These are phyloP conservation scores for Dipodascus geniculatus DNA, from an alignment of 805 yeast genomes.

Conservation along the genomic window DNA sequence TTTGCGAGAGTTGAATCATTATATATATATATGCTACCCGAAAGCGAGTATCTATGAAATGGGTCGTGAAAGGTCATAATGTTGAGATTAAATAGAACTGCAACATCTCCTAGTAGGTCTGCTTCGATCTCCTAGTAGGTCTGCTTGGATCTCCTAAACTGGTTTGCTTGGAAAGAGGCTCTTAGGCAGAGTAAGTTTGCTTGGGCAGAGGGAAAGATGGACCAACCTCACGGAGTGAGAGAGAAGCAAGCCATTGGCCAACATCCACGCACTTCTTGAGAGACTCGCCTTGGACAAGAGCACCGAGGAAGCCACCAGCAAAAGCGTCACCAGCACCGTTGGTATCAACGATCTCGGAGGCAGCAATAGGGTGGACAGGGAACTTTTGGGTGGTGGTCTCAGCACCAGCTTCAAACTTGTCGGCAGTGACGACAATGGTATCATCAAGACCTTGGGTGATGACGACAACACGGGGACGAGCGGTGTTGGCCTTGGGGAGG, in stretches of 20 bases:
- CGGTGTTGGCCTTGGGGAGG: slow-evolving; percentile 59
- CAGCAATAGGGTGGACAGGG: slow-evolving; percentile 62
- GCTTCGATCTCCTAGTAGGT: not conserved
- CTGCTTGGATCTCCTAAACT: too few relatives aligned
- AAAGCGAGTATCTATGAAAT: not conserved
- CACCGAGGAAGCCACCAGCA: slow-evolving; percentile 92
- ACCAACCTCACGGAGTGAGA: slow-evolving; percentile 87
- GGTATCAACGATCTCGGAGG: slow-evolving; percentile 69
- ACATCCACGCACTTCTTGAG: slow-evolving; percentile 52
- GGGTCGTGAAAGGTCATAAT: not conserved
- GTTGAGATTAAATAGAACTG: not conserved
- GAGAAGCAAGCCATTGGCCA: slow-evolving; percentile 95
- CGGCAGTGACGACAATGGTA: slow-evolving; percentile 63
- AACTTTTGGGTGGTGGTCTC: slow-evolving; percentile 37
- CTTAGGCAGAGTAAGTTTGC: slow-evolving; percentile 30
- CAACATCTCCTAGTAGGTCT: not conserved
- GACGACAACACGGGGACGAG: slow-evolving; percentile 71
- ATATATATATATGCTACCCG: not conserved
- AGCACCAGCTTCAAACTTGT: slow-evolving; percentile 31
- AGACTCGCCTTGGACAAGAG: slow-evolving; percentile 61
- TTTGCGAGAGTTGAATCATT: not conserved
- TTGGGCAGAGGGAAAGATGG: slow-evolving; percentile 86
- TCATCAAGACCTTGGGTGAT: slow-evolving; percentile 95
- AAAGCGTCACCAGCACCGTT: slow-evolving; percentile 99
- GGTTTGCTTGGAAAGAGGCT: too few relatives aligned